Evolutionary conservation across 2,329 filamentous ascomycete species (phyloP).

Genomic region (Fusarium torreyae): DNA sequence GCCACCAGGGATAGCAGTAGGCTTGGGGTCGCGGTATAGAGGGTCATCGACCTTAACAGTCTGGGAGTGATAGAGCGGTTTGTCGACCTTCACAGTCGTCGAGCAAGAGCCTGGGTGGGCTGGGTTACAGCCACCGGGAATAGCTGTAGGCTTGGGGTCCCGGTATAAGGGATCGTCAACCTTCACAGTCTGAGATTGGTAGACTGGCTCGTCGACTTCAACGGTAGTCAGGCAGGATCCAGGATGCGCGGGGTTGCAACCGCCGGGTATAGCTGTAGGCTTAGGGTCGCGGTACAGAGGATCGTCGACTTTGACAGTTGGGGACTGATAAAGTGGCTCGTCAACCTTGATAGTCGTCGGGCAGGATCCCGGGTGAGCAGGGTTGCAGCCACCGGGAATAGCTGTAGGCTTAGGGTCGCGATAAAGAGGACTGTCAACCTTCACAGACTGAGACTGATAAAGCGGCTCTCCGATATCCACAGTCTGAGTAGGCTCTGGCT

Average conservation of each 20-base stretch:
- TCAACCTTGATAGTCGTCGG: slow-evolving; percentile 1
- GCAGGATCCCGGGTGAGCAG: slow-evolving; percentile 34
- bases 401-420: slow-evolving; percentile 1
- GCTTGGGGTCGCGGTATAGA: no score
- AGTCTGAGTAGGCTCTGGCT: background rate
- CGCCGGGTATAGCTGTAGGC: slow-evolving; percentile 16
- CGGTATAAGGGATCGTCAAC: no score
- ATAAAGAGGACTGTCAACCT: no score
- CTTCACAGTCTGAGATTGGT: no score
- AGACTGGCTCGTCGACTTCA: no score
- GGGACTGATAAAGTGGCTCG: slow-evolving; percentile 16
- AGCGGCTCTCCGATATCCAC: no score
- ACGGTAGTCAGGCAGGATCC: slow-evolving; percentile 13
- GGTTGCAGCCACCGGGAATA: slow-evolving; percentile 30
- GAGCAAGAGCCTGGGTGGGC: slow-evolving; percentile 35
- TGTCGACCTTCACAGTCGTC: background rate
- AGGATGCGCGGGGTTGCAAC: slow-evolving; percentile 28
- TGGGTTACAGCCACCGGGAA: slow-evolving; percentile 29
- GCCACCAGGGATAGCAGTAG: slow-evolving; percentile 25
- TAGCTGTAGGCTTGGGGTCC: slow-evolving; percentile 6
- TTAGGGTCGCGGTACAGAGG: no score
- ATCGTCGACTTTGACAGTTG: no score
- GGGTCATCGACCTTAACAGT: no score
- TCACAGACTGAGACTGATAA: no score
- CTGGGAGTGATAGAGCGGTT: no score